phyloP scores from a whole-genome alignment of 768 basidiomycete species.

The Pleurotus tuber-regium region DNA sequence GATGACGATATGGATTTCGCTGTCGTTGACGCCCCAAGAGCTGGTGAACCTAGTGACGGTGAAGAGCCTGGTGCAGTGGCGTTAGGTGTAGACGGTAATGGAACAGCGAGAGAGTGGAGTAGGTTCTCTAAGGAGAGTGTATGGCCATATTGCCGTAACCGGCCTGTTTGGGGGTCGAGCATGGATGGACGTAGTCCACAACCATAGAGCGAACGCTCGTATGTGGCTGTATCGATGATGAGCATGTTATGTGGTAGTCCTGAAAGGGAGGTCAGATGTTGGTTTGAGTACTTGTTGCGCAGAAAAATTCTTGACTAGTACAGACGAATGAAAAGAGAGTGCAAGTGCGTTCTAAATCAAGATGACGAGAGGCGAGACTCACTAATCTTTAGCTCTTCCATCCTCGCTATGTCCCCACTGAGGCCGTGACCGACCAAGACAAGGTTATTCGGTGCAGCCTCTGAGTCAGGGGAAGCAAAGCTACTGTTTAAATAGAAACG shows the following conservation, averaged over 20 bases:
- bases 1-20: too few relatives aligned
- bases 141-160: conserved; percentile 47
- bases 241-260: conserved; percentile 76
- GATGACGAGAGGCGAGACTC: too few relatives aligned
- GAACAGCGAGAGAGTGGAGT: conserved; percentile 55
- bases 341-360: too few relatives aligned
- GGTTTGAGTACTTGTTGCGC: not conserved
- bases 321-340: too few relatives aligned
- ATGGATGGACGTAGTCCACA: conserved; percentile 57
- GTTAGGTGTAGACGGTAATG: conserved; percentile 25
- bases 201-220: conserved; percentile 62
- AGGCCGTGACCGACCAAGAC: conserved; percentile 69
- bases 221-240: conserved; percentile 59
- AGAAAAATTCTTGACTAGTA: conserved; percentile 31
- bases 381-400: conserved; percentile 85
- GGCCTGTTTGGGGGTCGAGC: conserved; percentile 56
- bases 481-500: conserved; percentile 43
- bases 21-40: not conserved
- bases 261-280: conserved; percentile 22
- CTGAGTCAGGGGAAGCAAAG: conserved; percentile 73
- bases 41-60: conserved; percentile 3
- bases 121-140: conserved; percentile 63
- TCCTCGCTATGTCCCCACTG: conserved; percentile 50
- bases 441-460: conserved; percentile 64
- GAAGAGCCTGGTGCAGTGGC: conserved; percentile 16